phyloP scores from a whole-genome alignment of 2,329 filamentous ascomycete species.

The Phyllosticta citriasiana region DNA sequence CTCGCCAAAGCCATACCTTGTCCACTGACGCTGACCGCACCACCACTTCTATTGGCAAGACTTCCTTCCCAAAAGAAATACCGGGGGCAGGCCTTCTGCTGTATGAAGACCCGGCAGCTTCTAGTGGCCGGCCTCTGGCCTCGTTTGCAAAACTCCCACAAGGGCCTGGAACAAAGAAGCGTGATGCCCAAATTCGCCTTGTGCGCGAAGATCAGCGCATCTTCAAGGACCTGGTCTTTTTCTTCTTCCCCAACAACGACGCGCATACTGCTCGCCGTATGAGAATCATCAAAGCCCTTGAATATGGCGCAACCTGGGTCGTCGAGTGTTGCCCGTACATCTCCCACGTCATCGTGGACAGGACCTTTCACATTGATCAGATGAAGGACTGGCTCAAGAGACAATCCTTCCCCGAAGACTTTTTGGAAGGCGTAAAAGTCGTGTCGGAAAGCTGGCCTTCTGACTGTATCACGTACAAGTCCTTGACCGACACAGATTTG shows the following conservation, averaged over 20 bases:
- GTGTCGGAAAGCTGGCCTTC: constrained; percentile 36
- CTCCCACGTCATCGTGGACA: constrained; percentile 75
- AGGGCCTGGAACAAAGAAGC: constrained; percentile 22
- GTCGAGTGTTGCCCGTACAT: constrained; percentile 38
- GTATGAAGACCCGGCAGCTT: neutral
- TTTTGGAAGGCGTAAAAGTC: constrained; percentile 33
- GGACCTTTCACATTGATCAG: constrained; percentile 52
- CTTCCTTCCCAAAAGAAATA: neutral
- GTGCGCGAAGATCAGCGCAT: constrained; percentile 24
- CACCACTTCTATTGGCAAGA: neutral
- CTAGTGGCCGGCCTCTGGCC: neutral
- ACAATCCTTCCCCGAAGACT: constrained; percentile 38
- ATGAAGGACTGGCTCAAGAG: constrained; percentile 48
- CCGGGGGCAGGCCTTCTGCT: neutral
- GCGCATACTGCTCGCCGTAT: constrained; percentile 55
- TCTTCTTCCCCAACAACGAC: constrained; percentile 72
- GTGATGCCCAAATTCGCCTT: constrained; percentile 22
- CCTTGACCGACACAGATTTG: constrained; percentile 43
- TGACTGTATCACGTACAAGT: constrained; percentile 32
- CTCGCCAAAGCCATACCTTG: neutral
- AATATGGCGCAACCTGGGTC: constrained; percentile 67
- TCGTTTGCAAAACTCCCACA: constrained; percentile 16
- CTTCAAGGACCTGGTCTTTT: constrained; percentile 16
- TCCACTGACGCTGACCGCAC: neutral
- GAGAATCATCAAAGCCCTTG: constrained; percentile 58